phyloP scores from a whole-genome alignment of 106 monocot genomes.

The Narthecium ossifragum region DNA sequence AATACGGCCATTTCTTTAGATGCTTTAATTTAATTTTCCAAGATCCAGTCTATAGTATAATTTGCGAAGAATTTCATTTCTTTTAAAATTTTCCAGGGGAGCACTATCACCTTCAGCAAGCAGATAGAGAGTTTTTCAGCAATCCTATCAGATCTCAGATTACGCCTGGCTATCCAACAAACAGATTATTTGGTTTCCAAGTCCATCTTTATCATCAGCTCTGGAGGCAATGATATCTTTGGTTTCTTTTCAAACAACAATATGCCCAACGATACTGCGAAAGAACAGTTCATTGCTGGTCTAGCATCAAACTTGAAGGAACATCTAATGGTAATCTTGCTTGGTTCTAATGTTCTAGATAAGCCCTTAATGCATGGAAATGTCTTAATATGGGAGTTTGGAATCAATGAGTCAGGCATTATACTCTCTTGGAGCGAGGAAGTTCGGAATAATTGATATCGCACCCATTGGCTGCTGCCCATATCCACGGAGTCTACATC shows the following conservation, averaged over 20 bases:
- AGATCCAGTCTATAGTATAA: neutral
- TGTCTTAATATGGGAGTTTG: neutral
- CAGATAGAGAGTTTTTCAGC: conserved; percentile 37
- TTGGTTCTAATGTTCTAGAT: neutral
- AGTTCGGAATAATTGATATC: conserved; percentile 7
- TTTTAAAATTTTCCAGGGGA: conserved; percentile 23
- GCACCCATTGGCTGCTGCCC: conserved; percentile 21
- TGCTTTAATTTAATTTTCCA: neutral
- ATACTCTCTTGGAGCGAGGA: conserved; percentile 20
- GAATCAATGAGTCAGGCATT: conserved; percentile 6
- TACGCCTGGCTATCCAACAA: conserved; percentile 1
- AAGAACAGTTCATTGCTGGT: conserved; percentile 4
- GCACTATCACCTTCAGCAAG: conserved; percentile 23
- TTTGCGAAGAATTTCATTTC: neutral
- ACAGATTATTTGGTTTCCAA: conserved; percentile 12
- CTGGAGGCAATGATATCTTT: conserved; percentile 41
- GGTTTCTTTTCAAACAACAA: conserved; percentile 2
- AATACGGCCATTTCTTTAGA: neutral
- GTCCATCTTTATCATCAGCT: conserved; percentile 29
- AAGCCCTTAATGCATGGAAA: neutral
- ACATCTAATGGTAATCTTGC: conserved; percentile 9
- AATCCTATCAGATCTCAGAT: conserved; percentile 17
- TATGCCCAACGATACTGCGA: neutral
- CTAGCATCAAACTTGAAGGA: conserved; percentile 10
- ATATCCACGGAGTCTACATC: neutral